phyloP scores from a whole-genome alignment of 2,329 filamentous ascomycete genomes.

The Ploettnerulaceae sp. region DNA sequence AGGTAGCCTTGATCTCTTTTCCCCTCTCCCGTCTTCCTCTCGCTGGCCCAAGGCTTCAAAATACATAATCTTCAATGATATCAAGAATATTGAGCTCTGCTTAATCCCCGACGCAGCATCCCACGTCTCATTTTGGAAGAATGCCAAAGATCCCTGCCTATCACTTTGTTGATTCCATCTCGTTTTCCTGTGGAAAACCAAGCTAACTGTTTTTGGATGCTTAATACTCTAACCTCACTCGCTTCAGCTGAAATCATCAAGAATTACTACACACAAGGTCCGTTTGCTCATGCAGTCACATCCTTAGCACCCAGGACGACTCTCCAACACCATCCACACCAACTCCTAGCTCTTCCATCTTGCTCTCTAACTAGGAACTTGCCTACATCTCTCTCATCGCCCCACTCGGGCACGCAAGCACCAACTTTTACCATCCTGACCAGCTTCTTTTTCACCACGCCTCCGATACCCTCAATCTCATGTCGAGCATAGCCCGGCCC shows the following conservation, averaged over 20 bases:
- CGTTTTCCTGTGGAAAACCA: no score
- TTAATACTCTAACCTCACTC: background rate
- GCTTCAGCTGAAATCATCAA: background rate
- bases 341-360: slow-evolving; percentile 64
- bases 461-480: slow-evolving; percentile 88
- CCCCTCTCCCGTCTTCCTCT: no score
- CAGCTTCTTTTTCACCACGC: slow-evolving; percentile 81
- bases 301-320: slow-evolving; percentile 60
- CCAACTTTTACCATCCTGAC: slow-evolving; percentile 78
- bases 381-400: slow-evolving; percentile 66
- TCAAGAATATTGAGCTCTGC: no score
- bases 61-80: no score
- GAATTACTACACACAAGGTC: background rate
- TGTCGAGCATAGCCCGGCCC: slow-evolving; percentile 76
- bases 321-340: slow-evolving; percentile 88
- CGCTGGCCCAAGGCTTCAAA: no score
- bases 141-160: slow-evolving; percentile 16
- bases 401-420: slow-evolving; percentile 78
- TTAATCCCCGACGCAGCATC: slow-evolving; percentile 22
- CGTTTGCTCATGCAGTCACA: slow-evolving; percentile 15
- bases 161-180: no score
- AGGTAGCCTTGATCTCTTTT: no score
- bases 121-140: slow-evolving; percentile 22
- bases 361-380: slow-evolving; percentile 67
- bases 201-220: no score